Evolutionary conservation across 164 flowering plant species (phyloP).

Genomic region (Stephania yunnanensis): DNA sequence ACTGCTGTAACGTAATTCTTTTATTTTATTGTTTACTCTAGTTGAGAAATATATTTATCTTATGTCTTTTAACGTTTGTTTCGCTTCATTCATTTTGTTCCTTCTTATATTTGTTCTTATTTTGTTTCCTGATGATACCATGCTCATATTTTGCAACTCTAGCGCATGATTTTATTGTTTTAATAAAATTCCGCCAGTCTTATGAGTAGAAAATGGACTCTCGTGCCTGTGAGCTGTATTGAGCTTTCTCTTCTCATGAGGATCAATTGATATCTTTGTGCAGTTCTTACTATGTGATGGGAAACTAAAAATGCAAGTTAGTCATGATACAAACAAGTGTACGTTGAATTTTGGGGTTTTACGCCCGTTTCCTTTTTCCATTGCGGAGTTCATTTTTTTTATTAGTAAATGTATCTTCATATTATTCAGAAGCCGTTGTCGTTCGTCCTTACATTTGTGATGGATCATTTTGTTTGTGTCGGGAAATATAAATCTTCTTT

Average conservation of each 20-base stretch:
- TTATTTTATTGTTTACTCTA: neutral
- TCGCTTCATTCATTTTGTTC: neutral
- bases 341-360: neutral
- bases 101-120: neutral
- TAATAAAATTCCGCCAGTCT: neutral
- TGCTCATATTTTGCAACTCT: neutral
- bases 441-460: neutral
- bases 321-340: constrained; percentile 1
- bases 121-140: neutral
- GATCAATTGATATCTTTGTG: neutral
- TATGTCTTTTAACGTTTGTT: neutral
- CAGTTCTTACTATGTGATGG: constrained; percentile 3
- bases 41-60: neutral
- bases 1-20: neutral
- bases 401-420: neutral
- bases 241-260: neutral
- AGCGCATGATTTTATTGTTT: neutral
- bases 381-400: neutral
- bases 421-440: neutral
- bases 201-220: neutral
- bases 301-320: constrained; percentile 3
- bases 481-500: neutral
- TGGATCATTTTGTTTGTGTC: neutral
- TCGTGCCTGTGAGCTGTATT: neutral
- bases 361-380: neutral